Evolutionary conservation across 768 basidiomycete species (phyloP), one percentile per base, ranked within the genome.

Genomic region (Zangia roseola): DNA sequence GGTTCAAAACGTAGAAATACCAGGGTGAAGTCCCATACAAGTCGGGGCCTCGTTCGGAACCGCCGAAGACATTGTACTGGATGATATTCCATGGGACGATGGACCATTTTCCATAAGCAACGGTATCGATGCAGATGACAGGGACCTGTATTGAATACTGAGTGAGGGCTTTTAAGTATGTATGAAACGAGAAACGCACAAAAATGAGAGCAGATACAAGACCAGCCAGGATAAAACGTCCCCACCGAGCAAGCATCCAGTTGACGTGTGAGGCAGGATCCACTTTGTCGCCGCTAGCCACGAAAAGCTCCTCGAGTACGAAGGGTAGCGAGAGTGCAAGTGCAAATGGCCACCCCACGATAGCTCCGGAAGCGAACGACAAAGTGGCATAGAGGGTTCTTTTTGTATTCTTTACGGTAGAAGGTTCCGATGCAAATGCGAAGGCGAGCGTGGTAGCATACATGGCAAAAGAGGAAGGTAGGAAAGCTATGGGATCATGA

Each of bases 321-420:
- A 95, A 94, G 2, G 97, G 97, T 13, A 97, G 70, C 0, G 91
- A 82, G 7, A 97, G 75, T 1, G 90, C 84, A 16, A 93, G 76
- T n/a, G 90, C 77, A 65, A 99, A 99, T 6, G 97, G 97, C 97
- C 97, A 99, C 6, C 95, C 97, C 28, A 97, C 80, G 42, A 98
- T 80, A 2, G 84, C 91, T 6, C 91, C 94, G 6, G 82, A 64
- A 2, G 90, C 91, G 63, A 93, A 91, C 40, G 77, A 69, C 39
- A 86, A 50, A 0, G 89, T 89, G 0, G 88, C 82, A 8, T 75
- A 69, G 23, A 87, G 65, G 10, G 87, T 84, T 28, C 87, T 76
- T 39, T 72, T 72, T 51, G 71, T 63, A 60, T 85, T 78, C 34
- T 64, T 60, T 53, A 73, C 61, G 56, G 76, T 82, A 0, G 86